Conservation (phyloP, 345 rosid species). For the Fremontodendron californicum region DNA sequence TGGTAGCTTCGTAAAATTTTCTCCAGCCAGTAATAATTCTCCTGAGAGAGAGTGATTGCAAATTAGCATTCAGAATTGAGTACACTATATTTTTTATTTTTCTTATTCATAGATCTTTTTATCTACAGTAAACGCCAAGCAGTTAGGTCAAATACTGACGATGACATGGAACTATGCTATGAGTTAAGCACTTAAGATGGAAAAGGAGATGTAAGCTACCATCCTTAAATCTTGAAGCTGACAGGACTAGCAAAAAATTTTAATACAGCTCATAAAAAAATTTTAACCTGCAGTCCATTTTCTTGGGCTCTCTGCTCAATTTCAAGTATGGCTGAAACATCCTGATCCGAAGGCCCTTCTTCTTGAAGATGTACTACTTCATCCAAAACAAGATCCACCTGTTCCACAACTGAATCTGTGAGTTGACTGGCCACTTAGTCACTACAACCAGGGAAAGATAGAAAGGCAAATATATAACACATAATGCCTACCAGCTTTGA, state of each 20-base stretch:
- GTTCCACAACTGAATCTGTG: background rate
- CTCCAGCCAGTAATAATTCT: conserved; percentile 46
- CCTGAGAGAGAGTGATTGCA: conserved; percentile 25
- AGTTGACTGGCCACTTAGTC: background rate
- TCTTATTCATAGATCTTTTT: no score
- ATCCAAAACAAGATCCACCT: conserved; percentile 89
- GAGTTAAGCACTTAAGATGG: background rate
- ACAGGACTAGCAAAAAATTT: background rate
- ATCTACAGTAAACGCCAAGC: background rate
- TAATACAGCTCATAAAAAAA: background rate
- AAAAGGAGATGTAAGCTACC: conserved; percentile 2
- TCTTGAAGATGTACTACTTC: conserved; percentile 79
- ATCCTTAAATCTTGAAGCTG: background rate
- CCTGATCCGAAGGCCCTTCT: conserved; percentile 76
- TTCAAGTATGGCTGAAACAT: conserved; percentile 74
- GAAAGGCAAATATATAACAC: background rate
- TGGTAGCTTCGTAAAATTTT: conserved; percentile 70
- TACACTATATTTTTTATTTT: background rate
- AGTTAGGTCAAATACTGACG: background rate
- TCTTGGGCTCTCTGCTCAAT: conserved; percentile 95
- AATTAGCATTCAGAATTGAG: background rate
- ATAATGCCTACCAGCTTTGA: conserved; percentile 55
- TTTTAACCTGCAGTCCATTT: conserved; percentile 77
- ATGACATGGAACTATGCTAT: background rate
- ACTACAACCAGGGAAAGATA: conserved; percentile 8